Base-by-base conservation (phyloP, 148 eudicot genomes). In the Heliamphora exappendiculata region DNA sequence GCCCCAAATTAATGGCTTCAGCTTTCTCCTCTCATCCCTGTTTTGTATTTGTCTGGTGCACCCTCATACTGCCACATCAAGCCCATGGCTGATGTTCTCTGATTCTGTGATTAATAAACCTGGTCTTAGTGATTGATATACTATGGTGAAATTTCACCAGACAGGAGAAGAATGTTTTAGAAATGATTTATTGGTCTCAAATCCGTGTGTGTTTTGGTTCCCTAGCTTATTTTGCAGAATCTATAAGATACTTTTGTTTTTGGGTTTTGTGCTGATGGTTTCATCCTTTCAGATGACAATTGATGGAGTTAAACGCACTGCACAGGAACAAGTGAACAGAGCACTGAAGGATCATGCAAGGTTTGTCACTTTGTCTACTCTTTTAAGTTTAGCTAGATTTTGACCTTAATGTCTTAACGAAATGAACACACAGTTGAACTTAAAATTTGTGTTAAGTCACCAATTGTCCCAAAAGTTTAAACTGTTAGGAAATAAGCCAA, bases 251-350 rank as follows among this genome's bases (percentile, higher is more conserved):
- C 31, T 65, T 16, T 36, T 36, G 59, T 51, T 66, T 26, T 19
- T 33, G 34, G 65, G 47, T 12, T 50, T 37, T 51, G 41, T 44
- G 68, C 31, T 67, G 31, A 29, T 75, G 24, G 73, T 14, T 49
- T 71, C 29, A 76, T 72, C 31, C 34, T 78, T 78, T 72, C 66
- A 96, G 99, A 87, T 82, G 90, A 96, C 98, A 73, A 87, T 96
- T 79, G 98, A 96, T 81, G 99, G 86, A 85, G 93, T 96, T 77
- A 93, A 88, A 84, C 93, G 94, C 42, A 87, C 91, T 74, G 99
- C 99, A 62, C 91, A 93, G 58, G 81, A 86, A 75, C 97, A 90
- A 83, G 87, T 96, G 84, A 90, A 92, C 76, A 86, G 83, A 79
- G 98, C 98, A 8, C 41, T 96, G 79, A 96, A 90, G 83, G 91